Percentiles rank a stretch among this genome's conserved stretches.
Conservation (phyloP, 2,329 filamentous ascomycete species). For the Colletotrichum coccodes region DNA sequence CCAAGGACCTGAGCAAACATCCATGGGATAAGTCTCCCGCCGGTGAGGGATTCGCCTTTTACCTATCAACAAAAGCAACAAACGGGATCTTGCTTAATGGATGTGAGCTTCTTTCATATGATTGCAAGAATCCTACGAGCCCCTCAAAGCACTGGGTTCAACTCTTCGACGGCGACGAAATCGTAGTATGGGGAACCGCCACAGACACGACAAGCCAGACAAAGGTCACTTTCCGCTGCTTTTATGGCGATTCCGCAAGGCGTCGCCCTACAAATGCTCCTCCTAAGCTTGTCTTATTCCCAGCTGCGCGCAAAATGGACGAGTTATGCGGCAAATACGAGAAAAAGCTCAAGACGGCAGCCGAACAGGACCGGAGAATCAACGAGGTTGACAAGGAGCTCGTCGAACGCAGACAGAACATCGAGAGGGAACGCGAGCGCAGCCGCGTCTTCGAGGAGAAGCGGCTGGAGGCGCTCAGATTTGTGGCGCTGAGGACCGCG, state of each 20-base stretch:
- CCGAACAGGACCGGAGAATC: constrained; percentile 52
- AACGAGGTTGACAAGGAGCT: constrained; percentile 57
- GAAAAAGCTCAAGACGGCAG: constrained; percentile 51
- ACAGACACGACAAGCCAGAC: constrained; percentile 50
- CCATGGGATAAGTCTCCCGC: constrained; percentile 50
- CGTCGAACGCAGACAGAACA: constrained; percentile 49
- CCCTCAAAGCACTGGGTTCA: constrained; percentile 72
- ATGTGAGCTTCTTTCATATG: constrained; percentile 67
- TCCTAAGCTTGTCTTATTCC: constrained; percentile 48
- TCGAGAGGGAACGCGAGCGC: constrained; percentile 59
- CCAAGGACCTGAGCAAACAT: constrained; percentile 58
- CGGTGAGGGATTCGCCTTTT: constrained; percentile 72
- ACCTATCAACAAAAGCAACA: constrained; percentile 82
- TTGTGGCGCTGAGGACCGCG: constrained; percentile 40
- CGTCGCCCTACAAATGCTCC: constrained; percentile 48
- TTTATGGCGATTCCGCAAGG: constrained; percentile 64
- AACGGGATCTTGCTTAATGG: constrained; percentile 82
- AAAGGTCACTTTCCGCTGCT: constrained; percentile 62
- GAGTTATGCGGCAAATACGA: constrained; percentile 57
- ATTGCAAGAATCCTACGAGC: constrained; percentile 62
- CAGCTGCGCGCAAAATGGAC: constrained; percentile 58
- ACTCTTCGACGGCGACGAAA: constrained; percentile 79
- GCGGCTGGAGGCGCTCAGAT: constrained; percentile 56
- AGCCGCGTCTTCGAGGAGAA: constrained; percentile 60
- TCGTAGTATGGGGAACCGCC: constrained; percentile 74